These are phyloP conservation scores for Tricholoma sp. DNA, from an alignment of 768 basidiomycete genomes.

Conservation along the genomic window DNA sequence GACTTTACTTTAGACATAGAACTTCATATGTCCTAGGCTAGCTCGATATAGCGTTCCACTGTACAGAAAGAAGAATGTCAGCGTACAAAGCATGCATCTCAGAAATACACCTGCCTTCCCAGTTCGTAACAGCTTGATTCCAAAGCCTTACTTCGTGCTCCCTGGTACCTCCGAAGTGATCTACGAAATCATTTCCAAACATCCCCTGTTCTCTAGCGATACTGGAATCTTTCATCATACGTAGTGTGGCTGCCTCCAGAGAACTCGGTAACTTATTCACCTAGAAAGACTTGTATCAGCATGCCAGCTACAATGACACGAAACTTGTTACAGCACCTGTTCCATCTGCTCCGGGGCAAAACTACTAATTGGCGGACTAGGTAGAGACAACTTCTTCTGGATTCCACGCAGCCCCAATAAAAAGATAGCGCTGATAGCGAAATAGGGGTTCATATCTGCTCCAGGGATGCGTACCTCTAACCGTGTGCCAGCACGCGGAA, in stretches of 20 bases:
- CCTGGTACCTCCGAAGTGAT: constrained; percentile 94
- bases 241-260: constrained; percentile 71
- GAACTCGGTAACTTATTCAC: constrained; percentile 74
- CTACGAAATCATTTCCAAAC: constrained; percentile 86
- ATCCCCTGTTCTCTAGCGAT: constrained; percentile 71
- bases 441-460: constrained; percentile 95
- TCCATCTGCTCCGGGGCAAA: constrained; percentile 51
- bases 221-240: constrained; percentile 75
- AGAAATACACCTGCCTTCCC: constrained; percentile 68
- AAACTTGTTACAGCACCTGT: constrained; percentile 28
- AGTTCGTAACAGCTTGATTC: constrained; percentile 88
- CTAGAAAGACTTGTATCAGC: constrained; percentile 26
- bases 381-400: constrained; percentile 62
- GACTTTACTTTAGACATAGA: background rate
- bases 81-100: background rate
- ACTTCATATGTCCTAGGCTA: constrained; percentile 40
- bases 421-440: constrained; percentile 84
- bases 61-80: constrained; percentile 9
- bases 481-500: constrained; percentile 75
- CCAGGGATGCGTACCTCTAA: constrained; percentile 94
- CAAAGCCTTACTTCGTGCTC: constrained; percentile 84
- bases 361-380: constrained; percentile 64
- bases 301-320: constrained; percentile 10
- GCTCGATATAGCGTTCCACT: constrained; percentile 87
- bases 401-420: constrained; percentile 85